phyloP scores from a whole-genome alignment of 345 rosid species.

The Hibiscus trionum region DNA sequence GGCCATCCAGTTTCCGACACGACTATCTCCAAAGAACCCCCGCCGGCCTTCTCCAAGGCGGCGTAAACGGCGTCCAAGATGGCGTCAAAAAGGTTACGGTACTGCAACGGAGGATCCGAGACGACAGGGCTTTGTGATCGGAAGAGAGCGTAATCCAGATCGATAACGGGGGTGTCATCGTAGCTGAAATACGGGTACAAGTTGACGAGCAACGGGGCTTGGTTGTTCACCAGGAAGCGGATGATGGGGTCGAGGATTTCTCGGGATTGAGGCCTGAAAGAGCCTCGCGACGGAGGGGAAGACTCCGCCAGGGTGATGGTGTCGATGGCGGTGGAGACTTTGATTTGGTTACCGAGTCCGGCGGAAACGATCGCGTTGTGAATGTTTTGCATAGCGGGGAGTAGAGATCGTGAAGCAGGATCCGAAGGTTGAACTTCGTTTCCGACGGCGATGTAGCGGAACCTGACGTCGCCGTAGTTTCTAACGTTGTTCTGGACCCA shows the following conservation, averaged over 20 bases:
- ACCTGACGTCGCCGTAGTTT: neutral
- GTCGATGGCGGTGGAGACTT: constrained; percentile 26
- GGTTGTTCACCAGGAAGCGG: constrained; percentile 5
- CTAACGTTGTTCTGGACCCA: constrained; percentile 45
- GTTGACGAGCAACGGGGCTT: no score
- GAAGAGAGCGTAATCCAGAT: constrained; percentile 37
- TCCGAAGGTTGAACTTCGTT: constrained; percentile 22
- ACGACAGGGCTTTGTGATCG: constrained; percentile 20
- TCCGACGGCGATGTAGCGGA: constrained; percentile 30
- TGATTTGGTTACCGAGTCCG: constrained; percentile 24
- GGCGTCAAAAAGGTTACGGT: constrained; percentile 17
- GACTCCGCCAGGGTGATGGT: constrained; percentile 13
- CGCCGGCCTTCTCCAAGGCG: constrained; percentile 20
- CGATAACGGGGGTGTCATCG: constrained; percentile 7
- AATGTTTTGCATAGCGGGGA: constrained; percentile 26
- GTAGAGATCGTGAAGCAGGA: no score
- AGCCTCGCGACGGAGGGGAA: constrained; percentile 31
- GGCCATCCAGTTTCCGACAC: constrained; percentile 30
- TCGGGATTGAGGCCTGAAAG: constrained; percentile 18
- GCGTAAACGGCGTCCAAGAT: constrained; percentile 10
- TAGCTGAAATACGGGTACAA: no score
- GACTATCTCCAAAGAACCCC: constrained; percentile 11
- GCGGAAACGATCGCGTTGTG: constrained; percentile 22
- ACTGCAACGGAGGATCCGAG: constrained; percentile 16
- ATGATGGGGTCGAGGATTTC: constrained; percentile 29